Percentiles rank a stretch among this genome's conserved stretches.
Evolutionary conservation across 495 filamentous ascomycete species (phyloP).

Genomic region (Hypoxylon subgilvum): DNA sequence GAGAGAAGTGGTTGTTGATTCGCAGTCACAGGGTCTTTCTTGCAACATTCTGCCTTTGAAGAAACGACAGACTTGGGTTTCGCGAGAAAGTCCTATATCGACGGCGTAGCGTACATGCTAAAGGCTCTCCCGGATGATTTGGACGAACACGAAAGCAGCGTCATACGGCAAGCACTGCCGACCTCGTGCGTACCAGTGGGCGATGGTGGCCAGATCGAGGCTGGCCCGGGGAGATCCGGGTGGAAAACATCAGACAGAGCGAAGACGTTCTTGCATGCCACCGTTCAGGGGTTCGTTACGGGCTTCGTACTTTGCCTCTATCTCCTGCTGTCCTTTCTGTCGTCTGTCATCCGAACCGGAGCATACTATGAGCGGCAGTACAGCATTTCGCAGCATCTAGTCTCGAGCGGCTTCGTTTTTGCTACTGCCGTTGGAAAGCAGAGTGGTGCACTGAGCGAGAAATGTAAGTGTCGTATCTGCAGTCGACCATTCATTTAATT

Average conservation of each 20-base stretch:
- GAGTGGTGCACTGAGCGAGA: slow-evolving; percentile 55
- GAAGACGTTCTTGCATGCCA: slow-evolving; percentile 63
- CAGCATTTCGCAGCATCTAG: slow-evolving; percentile 61
- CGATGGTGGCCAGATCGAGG: slow-evolving; percentile 18
- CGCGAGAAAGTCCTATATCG: slow-evolving; percentile 70
- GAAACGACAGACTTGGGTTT: slow-evolving; percentile 47
- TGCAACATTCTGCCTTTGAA: slow-evolving; percentile 33
- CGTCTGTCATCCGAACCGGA: slow-evolving; percentile 54
- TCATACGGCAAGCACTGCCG: slow-evolving; percentile 57
- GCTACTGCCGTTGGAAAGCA: slow-evolving; percentile 61
- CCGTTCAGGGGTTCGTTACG: slow-evolving; percentile 62
- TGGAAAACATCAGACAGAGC: slow-evolving; percentile 21
- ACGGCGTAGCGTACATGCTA: slow-evolving; percentile 69
- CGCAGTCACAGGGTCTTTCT: slow-evolving; percentile 20
- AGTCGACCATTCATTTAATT: background rate
- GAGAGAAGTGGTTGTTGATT: slow-evolving; percentile 1
- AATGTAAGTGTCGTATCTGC: slow-evolving; percentile 27
- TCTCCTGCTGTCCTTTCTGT: slow-evolving; percentile 64
- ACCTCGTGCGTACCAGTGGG: slow-evolving; percentile 25
- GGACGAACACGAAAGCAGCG: slow-evolving; percentile 51
- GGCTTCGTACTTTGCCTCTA: slow-evolving; percentile 63
- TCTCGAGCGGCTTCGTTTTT: slow-evolving; percentile 55
- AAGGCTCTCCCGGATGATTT: slow-evolving; percentile 68
- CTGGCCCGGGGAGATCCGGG: background rate
- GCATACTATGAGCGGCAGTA: slow-evolving; percentile 71